Percentiles rank a stretch among this genome's conserved stretches.
These are phyloP conservation scores for Dalbergia cochinchinensis DNA, from an alignment of 306 rosid species.

Conservation along the genomic window DNA sequence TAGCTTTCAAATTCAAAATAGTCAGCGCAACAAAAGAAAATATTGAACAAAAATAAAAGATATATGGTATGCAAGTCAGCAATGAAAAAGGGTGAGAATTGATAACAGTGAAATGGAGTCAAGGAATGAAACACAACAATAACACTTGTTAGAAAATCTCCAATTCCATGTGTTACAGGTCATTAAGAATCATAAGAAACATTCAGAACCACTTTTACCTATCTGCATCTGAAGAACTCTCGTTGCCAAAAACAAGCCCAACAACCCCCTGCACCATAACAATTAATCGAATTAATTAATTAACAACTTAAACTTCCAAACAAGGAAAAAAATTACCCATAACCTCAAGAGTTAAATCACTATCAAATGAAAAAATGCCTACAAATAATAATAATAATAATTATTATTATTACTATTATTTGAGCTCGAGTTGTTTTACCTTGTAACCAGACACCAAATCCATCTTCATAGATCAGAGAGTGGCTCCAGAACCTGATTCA, in stretches of 20 bases:
- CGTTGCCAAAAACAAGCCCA: slow-evolving; percentile 90
- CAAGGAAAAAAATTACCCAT: neutral
- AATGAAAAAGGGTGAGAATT: neutral
- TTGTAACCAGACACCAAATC: slow-evolving; percentile 97
- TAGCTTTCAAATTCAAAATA: neutral
- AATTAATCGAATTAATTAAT: neutral
- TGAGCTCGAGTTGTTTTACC: slow-evolving; percentile 54
- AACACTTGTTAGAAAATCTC: neutral
- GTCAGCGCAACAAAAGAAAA: slow-evolving; percentile 9
- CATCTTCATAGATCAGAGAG: slow-evolving; percentile 61
- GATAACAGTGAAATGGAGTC: neutral
- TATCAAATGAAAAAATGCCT: neutral
- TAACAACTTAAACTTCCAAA: neutral
- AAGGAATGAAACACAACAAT: neutral
- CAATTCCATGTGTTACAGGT: slow-evolving; percentile 12
- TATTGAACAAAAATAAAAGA: neutral
- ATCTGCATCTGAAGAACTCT: slow-evolving; percentile 83
- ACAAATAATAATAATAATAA: no score
- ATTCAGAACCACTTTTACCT: slow-evolving; percentile 53
- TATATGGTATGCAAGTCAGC: no score
- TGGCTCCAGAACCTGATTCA: slow-evolving; percentile 34
- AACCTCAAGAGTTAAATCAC: slow-evolving; percentile 23
- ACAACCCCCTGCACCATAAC: slow-evolving; percentile 73
- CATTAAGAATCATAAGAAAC: neutral
- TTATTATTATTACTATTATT: no score